Base-by-base conservation (phyloP, 176 grass and related monocot species). In the Coix lacrymajobi region DNA sequence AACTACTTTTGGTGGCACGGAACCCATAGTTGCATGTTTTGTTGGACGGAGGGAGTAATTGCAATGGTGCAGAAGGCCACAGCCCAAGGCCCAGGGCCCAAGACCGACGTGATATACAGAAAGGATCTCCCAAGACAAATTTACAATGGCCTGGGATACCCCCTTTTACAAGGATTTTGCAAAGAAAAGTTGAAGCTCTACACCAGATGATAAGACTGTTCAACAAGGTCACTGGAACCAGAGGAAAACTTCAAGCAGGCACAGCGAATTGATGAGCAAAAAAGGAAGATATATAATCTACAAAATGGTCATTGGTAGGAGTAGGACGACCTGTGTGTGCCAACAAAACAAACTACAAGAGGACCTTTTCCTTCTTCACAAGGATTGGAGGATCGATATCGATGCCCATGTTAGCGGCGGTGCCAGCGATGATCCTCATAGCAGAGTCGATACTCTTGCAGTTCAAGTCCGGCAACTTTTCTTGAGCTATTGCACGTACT, bases 361-460 rank as follows among this genome's bases (percentile, higher is more conserved):
- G 3, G 64, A 85, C 88, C 72, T 92, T 97, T 49, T 89, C 81
- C 66, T 97, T 97, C 46, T 87, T 91, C 73, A 75, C 77, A 58
- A 97, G 88, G 33, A 97, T 88, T 39, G 95, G 88, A 36, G 95
- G 92, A 29, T 97, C 92, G 22, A 92, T 33, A 36, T 91, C 90
- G 46, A 97, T 97, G 64, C 92, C 95, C 95, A 97, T 97, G 87
- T 97, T 97, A 79, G 90, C 92, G 0, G 95, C 95, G 29, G 92
- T 97, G 74, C 95, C 95, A 29, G 95, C 90, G 25, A 97, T 89
- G 75, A 94, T 94, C 78, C 90, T 90, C 95, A 97, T 97, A 20
- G 95, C 92, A 7, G 95, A 92, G 13, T 97, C 95, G 14, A 94
- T 91, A 65, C 57, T 97, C 63, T 88, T 97, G 77, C 92, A 97